phyloP scores from a whole-genome alignment of 352 stramenopile genomes.

The Pythium myriotylum region DNA sequence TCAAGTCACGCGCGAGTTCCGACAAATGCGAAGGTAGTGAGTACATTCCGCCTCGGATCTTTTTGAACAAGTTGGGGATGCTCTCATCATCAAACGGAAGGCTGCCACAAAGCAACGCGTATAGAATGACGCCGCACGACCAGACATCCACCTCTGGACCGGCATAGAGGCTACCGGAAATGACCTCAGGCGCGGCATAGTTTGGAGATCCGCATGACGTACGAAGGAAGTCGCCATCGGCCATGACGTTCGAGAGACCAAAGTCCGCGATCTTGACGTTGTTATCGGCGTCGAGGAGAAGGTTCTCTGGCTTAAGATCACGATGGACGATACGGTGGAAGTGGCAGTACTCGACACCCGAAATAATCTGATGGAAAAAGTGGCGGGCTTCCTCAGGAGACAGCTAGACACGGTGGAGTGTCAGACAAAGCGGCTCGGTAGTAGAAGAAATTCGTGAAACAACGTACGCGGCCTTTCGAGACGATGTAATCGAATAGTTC shows the following conservation, averaged over 20 bases:
- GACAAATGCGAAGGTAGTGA: conserved; percentile 96
- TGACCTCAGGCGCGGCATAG: conserved; percentile 99
- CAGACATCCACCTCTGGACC: conserved; percentile 99
- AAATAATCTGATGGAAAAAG: conserved; percentile 99
- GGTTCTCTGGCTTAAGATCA: conserved; percentile 98
- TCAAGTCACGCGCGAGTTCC: conserved; percentile 95
- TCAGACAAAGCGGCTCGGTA: not conserved
- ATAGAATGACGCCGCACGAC: conserved; percentile 99
- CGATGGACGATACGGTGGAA: conserved; percentile 99
- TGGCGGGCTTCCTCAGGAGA: conserved; percentile 96
- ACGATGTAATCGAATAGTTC: conserved; percentile 99
- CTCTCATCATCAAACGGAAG: conserved; percentile 99
- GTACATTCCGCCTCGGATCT: conserved; percentile 99
- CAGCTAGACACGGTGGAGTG: conserved; percentile 54
- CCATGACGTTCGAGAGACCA: conserved; percentile 98
- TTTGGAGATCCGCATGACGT: conserved; percentile 98
- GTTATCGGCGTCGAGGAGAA: conserved; percentile 97
- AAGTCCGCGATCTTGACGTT: conserved; percentile 99
- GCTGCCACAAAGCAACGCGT: conserved; percentile 97
- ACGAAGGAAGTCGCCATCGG: conserved; percentile 98
- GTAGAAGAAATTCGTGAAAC: not conserved
- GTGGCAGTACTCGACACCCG: conserved; percentile 99
- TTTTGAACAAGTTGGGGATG: conserved; percentile 99
- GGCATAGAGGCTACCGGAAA: conserved; percentile 97
- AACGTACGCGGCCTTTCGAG: conserved; percentile 89